A percentile compares a stretch with the other conserved stretches of the same genome.
Conservation (phyloP, 768 basidiomycete species). For the Chlorophyllum brunneum region DNA sequence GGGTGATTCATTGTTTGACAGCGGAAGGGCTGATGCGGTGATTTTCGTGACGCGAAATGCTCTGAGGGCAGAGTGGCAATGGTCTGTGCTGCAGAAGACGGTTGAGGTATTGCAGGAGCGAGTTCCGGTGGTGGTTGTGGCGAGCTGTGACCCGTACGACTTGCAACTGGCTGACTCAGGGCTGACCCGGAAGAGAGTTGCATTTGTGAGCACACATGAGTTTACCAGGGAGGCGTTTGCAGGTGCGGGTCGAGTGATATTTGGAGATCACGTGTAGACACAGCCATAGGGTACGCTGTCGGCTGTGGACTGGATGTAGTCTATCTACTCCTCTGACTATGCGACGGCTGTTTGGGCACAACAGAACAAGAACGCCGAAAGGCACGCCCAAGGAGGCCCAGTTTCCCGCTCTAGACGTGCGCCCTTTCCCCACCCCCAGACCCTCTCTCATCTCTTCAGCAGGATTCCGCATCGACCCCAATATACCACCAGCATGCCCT, state of each 20-base stretch:
- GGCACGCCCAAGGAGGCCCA: conserved; percentile 23
- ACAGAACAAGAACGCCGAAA: conserved; percentile 39
- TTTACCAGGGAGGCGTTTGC: conserved; percentile 50
- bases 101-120: background rate
- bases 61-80: conserved; percentile 49
- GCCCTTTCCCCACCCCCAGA: conserved; percentile 1
- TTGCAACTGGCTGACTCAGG: conserved; percentile 25
- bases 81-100: conserved; percentile 29
- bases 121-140: conserved; percentile 43
- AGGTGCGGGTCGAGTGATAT: conserved; percentile 38
- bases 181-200: conserved; percentile 18
- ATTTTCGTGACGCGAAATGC: conserved; percentile 61
- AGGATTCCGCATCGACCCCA: conserved; percentile 4
- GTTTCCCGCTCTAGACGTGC: conserved; percentile 23
- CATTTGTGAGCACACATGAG: conserved; percentile 55
- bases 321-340: conserved; percentile 26
- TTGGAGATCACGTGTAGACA: conserved; percentile 24
- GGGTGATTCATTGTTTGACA: conserved; percentile 10
- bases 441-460: background rate
- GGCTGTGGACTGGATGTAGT: background rate
- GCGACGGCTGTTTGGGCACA: conserved; percentile 59
- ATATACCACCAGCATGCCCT: conserved; percentile 8
- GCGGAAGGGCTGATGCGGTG: conserved; percentile 25
- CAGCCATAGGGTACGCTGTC: background rate
- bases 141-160: conserved; percentile 70